phyloP scores from a whole-genome alignment of 2,329 filamentous ascomycete genomes.

The Orbilia quercus region DNA sequence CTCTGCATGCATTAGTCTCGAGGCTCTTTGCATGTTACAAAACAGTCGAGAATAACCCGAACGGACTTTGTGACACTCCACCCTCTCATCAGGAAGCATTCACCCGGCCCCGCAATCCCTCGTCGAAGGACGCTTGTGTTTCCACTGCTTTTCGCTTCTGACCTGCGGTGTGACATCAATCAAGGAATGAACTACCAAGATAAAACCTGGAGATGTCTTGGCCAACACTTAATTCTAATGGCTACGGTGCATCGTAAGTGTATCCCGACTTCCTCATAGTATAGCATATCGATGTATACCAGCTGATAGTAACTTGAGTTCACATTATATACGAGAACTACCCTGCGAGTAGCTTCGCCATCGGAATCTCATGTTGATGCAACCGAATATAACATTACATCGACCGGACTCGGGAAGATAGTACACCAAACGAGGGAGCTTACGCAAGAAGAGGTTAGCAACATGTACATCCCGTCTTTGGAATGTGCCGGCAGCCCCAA shows the following conservation, averaged over 20 bases:
- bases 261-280: too few species aligned
- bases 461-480: background rate
- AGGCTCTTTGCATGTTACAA: too few species aligned
- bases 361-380: too few species aligned
- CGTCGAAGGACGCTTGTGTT: background rate
- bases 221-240: slow-evolving; percentile 21
- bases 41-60: too few species aligned
- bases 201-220: background rate
- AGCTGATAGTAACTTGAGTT: too few species aligned
- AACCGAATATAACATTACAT: too few species aligned
- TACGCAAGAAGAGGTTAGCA: background rate
- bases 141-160: slow-evolving; percentile 15
- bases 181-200: slow-evolving; percentile 33
- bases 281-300: too few species aligned
- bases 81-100: background rate
- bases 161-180: slow-evolving; percentile 38
- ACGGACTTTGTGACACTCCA: background rate
- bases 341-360: too few species aligned
- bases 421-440: background rate
- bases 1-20: too few species aligned
- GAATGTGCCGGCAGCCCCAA: background rate
- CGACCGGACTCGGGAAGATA: background rate
- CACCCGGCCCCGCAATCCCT: slow-evolving; percentile 10
- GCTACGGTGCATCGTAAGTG: too few species aligned
- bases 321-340: too few species aligned